Evolutionary conservation across 176 grass and related monocot species (phyloP).

Genomic region (Saccharum spontaneum): DNA sequence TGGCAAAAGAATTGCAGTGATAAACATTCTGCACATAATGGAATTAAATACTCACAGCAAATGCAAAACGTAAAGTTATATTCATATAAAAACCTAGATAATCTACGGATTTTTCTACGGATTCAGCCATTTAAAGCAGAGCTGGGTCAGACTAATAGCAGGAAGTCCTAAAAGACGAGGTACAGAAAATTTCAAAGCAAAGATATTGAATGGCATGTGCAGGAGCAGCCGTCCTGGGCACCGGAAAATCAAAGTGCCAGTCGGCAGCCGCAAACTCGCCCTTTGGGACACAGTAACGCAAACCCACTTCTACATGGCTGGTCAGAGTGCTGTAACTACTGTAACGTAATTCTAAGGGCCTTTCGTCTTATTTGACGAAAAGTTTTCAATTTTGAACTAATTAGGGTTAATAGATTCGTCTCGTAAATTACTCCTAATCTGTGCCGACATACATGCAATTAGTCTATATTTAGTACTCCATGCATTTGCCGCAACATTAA

Average conservation of each 20-base stretch:
- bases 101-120: background rate
- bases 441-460: too few relatives aligned
- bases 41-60: background rate
- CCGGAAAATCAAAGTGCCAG: background rate
- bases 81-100: constrained; percentile 10
- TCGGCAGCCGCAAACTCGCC: background rate
- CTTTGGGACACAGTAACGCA: background rate
- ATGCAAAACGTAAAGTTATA: background rate
- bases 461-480: too few relatives aligned
- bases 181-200: background rate
- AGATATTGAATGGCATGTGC: background rate
- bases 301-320: background rate
- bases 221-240: too few relatives aligned
- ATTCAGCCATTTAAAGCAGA: background rate
- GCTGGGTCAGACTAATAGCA: background rate
- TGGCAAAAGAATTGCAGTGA: background rate
- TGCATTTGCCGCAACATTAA: too few relatives aligned
- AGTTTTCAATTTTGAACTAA: too few relatives aligned
- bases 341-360: too few relatives aligned
- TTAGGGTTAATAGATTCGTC: too few relatives aligned
- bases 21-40: background rate
- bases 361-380: too few relatives aligned
- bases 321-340: background rate
- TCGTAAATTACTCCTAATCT: too few relatives aligned
- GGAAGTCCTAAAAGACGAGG: background rate